Base-by-base conservation (phyloP, 2,329 filamentous ascomycete genomes). In the Fusarium tricinctum region DNA sequence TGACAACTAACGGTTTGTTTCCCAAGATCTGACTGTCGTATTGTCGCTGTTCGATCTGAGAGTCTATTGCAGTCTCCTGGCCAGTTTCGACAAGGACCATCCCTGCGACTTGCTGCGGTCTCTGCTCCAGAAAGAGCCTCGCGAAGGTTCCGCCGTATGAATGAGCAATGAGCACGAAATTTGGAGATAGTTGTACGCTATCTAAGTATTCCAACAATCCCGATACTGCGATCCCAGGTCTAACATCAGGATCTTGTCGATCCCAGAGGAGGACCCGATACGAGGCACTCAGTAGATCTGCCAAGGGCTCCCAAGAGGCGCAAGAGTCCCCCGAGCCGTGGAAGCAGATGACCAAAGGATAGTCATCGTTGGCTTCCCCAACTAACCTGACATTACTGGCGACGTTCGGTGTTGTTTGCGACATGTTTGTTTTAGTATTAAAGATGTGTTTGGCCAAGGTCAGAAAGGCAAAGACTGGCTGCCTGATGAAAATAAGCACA, bases 51-150 rank as follows among this genome's bases (percentile, higher is more conserved):
- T 71, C 70, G 2, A 66, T 30, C 44, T 20, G 8, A 0, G 52
- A 15, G 8, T 57, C 66, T 44, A 68, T 45, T 13, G 42, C 66
- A 8, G 70, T 69, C 30, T 73, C 70, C 19, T 72, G 70, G 6
- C 70, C 70, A 1, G 70, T 73, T 19, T 73, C 70, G 3, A 57
- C 70, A 6, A 73, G 68, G 3, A 73, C 59, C 56, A 73, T 60
- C 8, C 70, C 70, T 1, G 63, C 68, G 6, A 73, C 58, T 10
- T 68, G 44, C 4, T 49, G 19, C 10, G 45, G 58, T 15, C 53
- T 56, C 9, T 46, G 49, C 14, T 73, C 66, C 1, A 73, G 55
- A 23, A 68, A 73, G 1, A 60, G 39, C 14, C 67, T 51, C 5
- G 61, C 64, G 19, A 72, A 70, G 2, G 61, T 70, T 12, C 70